These are phyloP conservation scores for Arachis stenosperma DNA, from an alignment of 306 rosid genomes.

Conservation along the genomic window DNA sequence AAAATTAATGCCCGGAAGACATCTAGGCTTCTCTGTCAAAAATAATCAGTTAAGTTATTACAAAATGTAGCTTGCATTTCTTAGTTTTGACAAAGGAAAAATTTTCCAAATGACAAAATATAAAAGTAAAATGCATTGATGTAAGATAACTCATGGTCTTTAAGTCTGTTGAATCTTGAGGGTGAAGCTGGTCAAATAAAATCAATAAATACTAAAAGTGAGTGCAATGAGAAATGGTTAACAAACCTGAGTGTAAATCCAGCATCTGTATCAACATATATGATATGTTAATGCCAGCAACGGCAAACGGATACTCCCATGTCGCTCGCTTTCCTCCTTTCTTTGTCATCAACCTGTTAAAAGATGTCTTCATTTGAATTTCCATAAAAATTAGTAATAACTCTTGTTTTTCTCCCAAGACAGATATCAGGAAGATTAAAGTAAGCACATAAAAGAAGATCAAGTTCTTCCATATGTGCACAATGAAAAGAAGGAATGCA, in stretches of 20 bases:
- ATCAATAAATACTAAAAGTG: not conserved
- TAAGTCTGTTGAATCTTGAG: not conserved
- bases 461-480: constrained; percentile 3
- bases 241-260: constrained; percentile 77
- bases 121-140: not conserved
- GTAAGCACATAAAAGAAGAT: constrained; percentile 25
- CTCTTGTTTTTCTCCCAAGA: constrained; percentile 39
- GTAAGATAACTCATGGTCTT: no score
- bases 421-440: constrained; percentile 38
- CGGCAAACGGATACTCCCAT: constrained; percentile 99
- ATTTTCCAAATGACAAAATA: not conserved
- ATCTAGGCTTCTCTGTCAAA: constrained; percentile 74
- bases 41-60: constrained; percentile 15
- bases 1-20: constrained; percentile 83
- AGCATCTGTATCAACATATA: constrained; percentile 91
- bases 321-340: constrained; percentile 79
- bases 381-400: constrained; percentile 63
- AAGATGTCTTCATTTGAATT: constrained; percentile 92
- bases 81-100: constrained; percentile 26
- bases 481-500: constrained; percentile 39
- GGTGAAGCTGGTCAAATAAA: no score
- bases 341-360: constrained; percentile 82
- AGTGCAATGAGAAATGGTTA: constrained; percentile 2
- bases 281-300: constrained; percentile 89
- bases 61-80: constrained; percentile 1